Evolutionary conservation across 2,329 filamentous ascomycete species (phyloP).

Genomic region (Domatiomyces globalis): DNA sequence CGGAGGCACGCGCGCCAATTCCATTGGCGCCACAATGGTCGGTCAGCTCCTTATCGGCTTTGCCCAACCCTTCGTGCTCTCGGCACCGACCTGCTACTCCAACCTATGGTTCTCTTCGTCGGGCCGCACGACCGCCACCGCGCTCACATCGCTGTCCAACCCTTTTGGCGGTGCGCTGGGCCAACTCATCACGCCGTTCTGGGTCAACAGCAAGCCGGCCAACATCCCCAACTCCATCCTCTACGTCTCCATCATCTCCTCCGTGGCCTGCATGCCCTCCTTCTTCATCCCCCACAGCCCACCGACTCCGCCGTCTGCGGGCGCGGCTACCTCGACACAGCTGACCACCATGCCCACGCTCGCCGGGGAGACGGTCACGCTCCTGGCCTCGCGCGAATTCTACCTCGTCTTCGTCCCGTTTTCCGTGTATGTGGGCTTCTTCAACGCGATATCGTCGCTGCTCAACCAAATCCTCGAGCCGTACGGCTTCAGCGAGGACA

Average conservation of each 20-base stretch:
- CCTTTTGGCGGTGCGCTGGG: slow-evolving; percentile 80
- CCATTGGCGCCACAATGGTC: slow-evolving; percentile 68
- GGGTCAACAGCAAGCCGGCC: slow-evolving; percentile 43
- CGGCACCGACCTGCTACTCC: slow-evolving; percentile 78
- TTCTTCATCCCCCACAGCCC: slow-evolving; percentile 67
- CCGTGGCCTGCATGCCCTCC: slow-evolving; percentile 55
- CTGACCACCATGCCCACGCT: slow-evolving; percentile 20
- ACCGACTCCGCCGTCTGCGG: slow-evolving; percentile 60
- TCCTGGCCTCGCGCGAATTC: slow-evolving; percentile 53
- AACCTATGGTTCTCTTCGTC: slow-evolving; percentile 85
- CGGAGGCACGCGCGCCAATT: slow-evolving; percentile 46
- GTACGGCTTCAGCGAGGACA: slow-evolving; percentile 67
- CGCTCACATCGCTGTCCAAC: slow-evolving; percentile 71
- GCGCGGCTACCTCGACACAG: slow-evolving; percentile 39
- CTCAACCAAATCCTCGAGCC: slow-evolving; percentile 82
- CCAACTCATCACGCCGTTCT: slow-evolving; percentile 71
- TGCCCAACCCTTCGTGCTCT: slow-evolving; percentile 81
- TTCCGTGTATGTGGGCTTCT: slow-evolving; percentile 72
- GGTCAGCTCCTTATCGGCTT: slow-evolving; percentile 83
- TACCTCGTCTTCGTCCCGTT: slow-evolving; percentile 75
- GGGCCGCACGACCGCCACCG: slow-evolving; percentile 77
- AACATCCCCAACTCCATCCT: slow-evolving; percentile 72
- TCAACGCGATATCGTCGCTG: slow-evolving; percentile 80
- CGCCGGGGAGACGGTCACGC: slow-evolving; percentile 33
- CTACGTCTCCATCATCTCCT: slow-evolving; percentile 68